Base-by-base conservation (phyloP, 305 asterid genomes). In the Ilex paraguariensis region DNA sequence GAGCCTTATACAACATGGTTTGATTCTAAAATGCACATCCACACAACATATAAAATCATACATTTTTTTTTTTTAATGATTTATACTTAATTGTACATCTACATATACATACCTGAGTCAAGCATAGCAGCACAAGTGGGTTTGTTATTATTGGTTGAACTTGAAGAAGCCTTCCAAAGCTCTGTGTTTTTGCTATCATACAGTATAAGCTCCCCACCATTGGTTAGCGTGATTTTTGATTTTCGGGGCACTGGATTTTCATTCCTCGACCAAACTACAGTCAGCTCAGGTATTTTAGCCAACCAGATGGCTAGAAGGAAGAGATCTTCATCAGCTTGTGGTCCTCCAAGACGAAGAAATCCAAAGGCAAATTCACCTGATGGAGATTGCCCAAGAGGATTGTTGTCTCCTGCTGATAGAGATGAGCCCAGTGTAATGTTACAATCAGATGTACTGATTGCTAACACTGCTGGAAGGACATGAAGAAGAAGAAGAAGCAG, bases 231-330 rank as follows among this genome's bases (percentile, higher is more conserved):
- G 48, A 76, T 33, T 56, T 50, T 75, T n/a, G 84, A 81, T 48
- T 75, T 75, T 50, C 32, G 4, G 0, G 66, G 66, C 11, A 70
- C 68, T 32, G 55, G 72, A 12, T 50, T 36, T 7, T 67, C 70
- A 60, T 75, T 73, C 44, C 16, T 31, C 58, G 72, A 68, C 87
- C 82, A 81, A 49, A 70, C 72, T 10, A 78, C 56, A 31, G 81
- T 81, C 65, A 69, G 56, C 13, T 73, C 80, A 0, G 79, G 87
- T n/a, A 81, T 69, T 50, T 69, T 76, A 16, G 69, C 33, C 64
- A 60, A 74, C 87, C 81, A 78, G 56, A 76, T 65, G 56, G 73
- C 58, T 14, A 78, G 61, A 60, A 78, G 21, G 73, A 57, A 76
- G 57, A 21, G 73, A 16, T 73, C 59, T 45, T 60, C 57, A 5